Evolutionary conservation across 2,329 filamentous ascomycete genomes (phyloP).

Genomic region (Neonectria punicea): DNA sequence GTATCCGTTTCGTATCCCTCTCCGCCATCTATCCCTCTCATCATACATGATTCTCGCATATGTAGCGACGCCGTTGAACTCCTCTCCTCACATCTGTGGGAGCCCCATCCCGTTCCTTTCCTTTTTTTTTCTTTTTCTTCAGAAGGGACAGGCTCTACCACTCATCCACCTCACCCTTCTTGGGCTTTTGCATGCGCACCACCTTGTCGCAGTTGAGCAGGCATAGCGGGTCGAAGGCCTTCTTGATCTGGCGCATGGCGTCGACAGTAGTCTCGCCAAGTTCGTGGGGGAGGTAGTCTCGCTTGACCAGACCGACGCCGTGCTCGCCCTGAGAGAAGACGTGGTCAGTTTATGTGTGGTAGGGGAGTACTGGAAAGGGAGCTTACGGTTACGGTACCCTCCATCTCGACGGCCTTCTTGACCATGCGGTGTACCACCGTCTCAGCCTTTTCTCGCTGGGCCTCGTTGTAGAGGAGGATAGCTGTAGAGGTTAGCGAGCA

Average conservation of each 20-base stretch:
- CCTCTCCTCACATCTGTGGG: slow-evolving; percentile 6
- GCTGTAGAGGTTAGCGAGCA: slow-evolving; percentile 46
- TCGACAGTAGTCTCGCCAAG: slow-evolving; percentile 79
- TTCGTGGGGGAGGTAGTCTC: slow-evolving; percentile 84
- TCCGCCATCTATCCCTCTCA: slow-evolving; percentile 15
- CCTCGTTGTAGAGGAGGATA: slow-evolving; percentile 70
- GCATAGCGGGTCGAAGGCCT: slow-evolving; percentile 80
- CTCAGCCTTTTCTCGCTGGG: slow-evolving; percentile 74
- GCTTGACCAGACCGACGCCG: slow-evolving; percentile 84
- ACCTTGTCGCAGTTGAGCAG: slow-evolving; percentile 78
- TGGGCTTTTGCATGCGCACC: slow-evolving; percentile 65
- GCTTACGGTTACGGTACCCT: slow-evolving; percentile 80
- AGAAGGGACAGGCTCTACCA: slow-evolving; percentile 50
- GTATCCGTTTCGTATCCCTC: slow-evolving; percentile 17
- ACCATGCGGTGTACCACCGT: slow-evolving; percentile 84
- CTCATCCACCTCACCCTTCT: slow-evolving; percentile 55
- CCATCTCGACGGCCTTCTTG: slow-evolving; percentile 84
- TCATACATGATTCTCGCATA: slow-evolving; percentile 10
- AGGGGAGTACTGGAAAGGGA: neutral
- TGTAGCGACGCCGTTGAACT: slow-evolving; percentile 12
- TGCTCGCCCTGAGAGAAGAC: slow-evolving; percentile 73
- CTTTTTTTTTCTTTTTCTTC: neutral
- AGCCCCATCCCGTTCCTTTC: slow-evolving; percentile 1
- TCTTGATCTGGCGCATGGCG: slow-evolving; percentile 87
- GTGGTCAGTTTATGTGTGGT: neutral